Evolutionary conservation across 805 yeast genomes (phyloP).

Genomic region (Candida tallmaniae): DNA sequence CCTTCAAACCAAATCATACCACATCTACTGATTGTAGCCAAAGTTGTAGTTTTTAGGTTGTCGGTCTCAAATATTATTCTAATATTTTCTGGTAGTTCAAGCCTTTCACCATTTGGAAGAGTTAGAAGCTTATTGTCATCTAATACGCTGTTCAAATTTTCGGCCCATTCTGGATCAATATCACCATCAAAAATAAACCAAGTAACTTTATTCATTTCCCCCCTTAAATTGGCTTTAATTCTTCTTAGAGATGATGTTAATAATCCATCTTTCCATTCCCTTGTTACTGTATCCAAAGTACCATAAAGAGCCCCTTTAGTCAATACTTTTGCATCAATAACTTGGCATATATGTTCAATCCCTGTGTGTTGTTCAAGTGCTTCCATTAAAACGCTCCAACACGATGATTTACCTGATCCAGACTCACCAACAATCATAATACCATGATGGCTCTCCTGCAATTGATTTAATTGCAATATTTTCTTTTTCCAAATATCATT

Average conservation of each 20-base stretch:
- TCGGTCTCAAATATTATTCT: conserved; percentile 76
- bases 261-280: conserved; percentile 92
- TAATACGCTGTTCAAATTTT: conserved; percentile 80
- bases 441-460: conserved; percentile 68
- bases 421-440: conserved; percentile 74
- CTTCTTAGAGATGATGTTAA: conserved; percentile 64
- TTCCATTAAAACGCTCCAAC: conserved; percentile 46
- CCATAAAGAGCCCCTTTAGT: conserved; percentile 69
- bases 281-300: conserved; percentile 61
- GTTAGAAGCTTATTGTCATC: conserved; percentile 85
- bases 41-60: conserved; percentile 62
- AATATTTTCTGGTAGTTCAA: conserved; percentile 60
- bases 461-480: conserved; percentile 51
- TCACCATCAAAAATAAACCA: conserved; percentile 93
- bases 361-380: conserved; percentile 36
- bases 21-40: conserved; percentile 90
- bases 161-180: conserved; percentile 92
- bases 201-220: conserved; percentile 49
- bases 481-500: conserved; percentile 6
- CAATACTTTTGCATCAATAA: conserved; percentile 73
- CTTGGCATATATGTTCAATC: conserved; percentile 34
- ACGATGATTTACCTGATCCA: conserved; percentile 67
- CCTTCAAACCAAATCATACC: conserved; percentile 77
- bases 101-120: conserved; percentile 84
- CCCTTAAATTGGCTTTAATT: conserved; percentile 51